Evolutionary conservation across 2,329 filamentous ascomycete genomes (phyloP).

Genomic region (Diaporthe australafricana): DNA sequence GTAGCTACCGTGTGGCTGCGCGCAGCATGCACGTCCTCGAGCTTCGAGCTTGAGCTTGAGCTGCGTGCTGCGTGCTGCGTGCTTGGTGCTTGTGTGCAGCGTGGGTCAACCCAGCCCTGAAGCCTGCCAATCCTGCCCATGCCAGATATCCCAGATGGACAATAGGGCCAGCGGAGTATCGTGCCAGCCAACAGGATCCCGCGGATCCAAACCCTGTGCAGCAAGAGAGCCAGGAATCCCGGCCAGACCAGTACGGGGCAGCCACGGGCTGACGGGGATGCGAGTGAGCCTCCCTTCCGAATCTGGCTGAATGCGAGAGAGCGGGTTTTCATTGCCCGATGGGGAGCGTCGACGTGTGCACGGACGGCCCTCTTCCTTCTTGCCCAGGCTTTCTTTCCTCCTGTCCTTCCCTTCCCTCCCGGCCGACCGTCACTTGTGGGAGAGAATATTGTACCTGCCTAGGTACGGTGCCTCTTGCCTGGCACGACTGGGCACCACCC

Average conservation of each 20-base stretch:
- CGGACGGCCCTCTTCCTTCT: too few relatives aligned
- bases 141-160: neutral
- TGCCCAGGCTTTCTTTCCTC: too few relatives aligned
- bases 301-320: neutral
- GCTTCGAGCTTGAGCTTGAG: constrained; percentile 5
- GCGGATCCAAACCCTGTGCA: neutral
- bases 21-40: neutral
- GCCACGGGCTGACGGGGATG: neutral
- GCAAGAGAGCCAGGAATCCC: neutral
- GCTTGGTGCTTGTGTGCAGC: neutral
- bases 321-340: too few relatives aligned
- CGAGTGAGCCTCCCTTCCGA: too few relatives aligned
- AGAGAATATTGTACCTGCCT: too few relatives aligned
- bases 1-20: too few relatives aligned
- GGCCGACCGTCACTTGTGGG: too few relatives aligned
- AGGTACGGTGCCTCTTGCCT: too few relatives aligned
- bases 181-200: constrained; percentile 17
- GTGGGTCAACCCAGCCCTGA: neutral
- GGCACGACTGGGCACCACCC: too few relatives aligned
- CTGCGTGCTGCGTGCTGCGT: neutral
- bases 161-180: neutral
- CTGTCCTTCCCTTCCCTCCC: too few relatives aligned
- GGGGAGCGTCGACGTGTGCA: too few relatives aligned
- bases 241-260: neutral
- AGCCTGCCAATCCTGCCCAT: too few relatives aligned